Evolutionary conservation across 2,329 filamentous ascomycete species (phyloP).

Genomic region (Aspergillus sp.): DNA sequence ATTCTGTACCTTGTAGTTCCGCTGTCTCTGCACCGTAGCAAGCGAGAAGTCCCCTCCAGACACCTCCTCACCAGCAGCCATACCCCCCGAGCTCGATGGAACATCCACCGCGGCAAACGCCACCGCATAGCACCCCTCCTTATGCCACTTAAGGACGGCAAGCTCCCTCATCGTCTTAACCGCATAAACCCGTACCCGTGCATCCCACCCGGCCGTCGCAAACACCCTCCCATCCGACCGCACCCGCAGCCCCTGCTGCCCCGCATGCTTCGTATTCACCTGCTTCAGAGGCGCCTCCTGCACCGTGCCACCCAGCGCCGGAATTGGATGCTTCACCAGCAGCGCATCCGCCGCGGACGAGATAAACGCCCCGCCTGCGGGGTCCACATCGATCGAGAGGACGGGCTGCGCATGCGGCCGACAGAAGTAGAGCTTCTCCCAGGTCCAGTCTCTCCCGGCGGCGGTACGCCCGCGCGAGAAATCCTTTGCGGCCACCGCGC

Average conservation of each 20-base stretch:
- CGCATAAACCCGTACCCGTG: conserved; percentile 76
- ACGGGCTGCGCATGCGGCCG: conserved; percentile 77
- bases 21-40: conserved; percentile 61
- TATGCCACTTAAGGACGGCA: conserved; percentile 92
- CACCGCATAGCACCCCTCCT: conserved; percentile 78
- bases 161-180: conserved; percentile 78
- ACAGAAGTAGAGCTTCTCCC: conserved; percentile 60
- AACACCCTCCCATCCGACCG: conserved; percentile 80
- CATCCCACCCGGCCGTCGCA: conserved; percentile 92
- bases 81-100: neutral
- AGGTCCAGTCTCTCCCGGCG: conserved; percentile 44
- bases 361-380: conserved; percentile 59
- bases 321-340: conserved; percentile 72
- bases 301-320: conserved; percentile 21
- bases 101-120: conserved; percentile 60
- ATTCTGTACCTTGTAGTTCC: conserved; percentile 62
- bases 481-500: conserved; percentile 34
- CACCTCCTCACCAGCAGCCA: no score
- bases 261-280: conserved; percentile 79
- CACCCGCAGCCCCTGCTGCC: conserved; percentile 77
- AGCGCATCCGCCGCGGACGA: conserved; percentile 81
- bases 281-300: conserved; percentile 54
- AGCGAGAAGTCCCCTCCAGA: conserved; percentile 19
- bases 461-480: conserved; percentile 10
- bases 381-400: conserved; percentile 65